Percentiles rank a stretch among this genome's conserved stretches.
Conservation (phyloP, 768 basidiomycete species). For the Clitopilus hobsonii region DNA sequence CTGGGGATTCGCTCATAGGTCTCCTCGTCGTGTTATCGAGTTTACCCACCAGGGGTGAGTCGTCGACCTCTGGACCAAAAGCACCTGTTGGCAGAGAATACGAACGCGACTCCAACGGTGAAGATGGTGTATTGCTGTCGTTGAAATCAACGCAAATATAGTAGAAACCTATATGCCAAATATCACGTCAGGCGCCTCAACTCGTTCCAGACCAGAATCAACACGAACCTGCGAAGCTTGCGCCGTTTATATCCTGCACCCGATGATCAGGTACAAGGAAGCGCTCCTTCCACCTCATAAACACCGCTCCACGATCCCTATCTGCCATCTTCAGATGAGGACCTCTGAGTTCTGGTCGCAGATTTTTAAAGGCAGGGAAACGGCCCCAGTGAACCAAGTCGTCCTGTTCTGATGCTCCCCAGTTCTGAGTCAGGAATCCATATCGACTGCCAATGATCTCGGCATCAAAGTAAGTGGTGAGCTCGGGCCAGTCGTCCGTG, state of each 20-base stretch:
- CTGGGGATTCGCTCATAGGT: background rate
- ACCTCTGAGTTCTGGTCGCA: slow-evolving; percentile 72
- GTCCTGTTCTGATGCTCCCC: slow-evolving; percentile 88
- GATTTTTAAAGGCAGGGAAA: slow-evolving; percentile 85
- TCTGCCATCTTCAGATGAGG: slow-evolving; percentile 77
- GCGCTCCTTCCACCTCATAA: slow-evolving; percentile 97
- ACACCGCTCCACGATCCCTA: slow-evolving; percentile 75
- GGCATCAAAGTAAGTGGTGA: slow-evolving; percentile 95
- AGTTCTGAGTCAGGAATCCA: slow-evolving; percentile 87
- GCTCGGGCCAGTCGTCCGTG: slow-evolving; percentile 91
- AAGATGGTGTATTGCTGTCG: slow-evolving; percentile 32
- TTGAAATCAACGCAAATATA: slow-evolving; percentile 94
- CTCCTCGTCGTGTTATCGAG: background rate
- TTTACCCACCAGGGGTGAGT: background rate
- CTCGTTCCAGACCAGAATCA: slow-evolving; percentile 6
- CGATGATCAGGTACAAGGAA: slow-evolving; percentile 95
- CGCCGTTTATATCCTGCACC: slow-evolving; percentile 91
- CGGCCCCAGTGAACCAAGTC: slow-evolving; percentile 94
- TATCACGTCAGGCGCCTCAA: slow-evolving; percentile 9
- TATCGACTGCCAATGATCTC: slow-evolving; percentile 90
- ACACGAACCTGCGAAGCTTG: slow-evolving; percentile 85
- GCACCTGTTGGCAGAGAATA: background rate
- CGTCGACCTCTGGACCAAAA: slow-evolving; percentile 16
- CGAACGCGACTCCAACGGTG: background rate
- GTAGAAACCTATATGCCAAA: slow-evolving; percentile 66